Base-by-base conservation (phyloP, 345 rosid species). In the Lagerstroemia speciosa region DNA sequence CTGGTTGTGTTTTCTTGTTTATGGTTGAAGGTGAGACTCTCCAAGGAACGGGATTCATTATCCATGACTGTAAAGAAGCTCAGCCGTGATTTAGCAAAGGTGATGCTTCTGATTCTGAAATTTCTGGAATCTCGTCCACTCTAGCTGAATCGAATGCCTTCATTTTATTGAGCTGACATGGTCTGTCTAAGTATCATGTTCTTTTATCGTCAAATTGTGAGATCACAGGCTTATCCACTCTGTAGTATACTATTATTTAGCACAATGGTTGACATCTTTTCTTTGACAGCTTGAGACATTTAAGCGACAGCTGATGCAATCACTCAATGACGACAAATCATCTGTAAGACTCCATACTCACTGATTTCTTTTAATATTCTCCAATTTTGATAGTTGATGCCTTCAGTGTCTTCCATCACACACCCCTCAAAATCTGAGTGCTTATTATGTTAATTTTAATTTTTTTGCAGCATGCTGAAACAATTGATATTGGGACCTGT, bases 281-380 rank as follows among this genome's bases (percentile, higher is more conserved):
- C 15, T 62, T 76, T 70, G 40, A 61, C 83, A 91, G 99, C 78
- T 94, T 72, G 97, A 94, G 77, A 82, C 90, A 12, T 91, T 93
- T 74, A 93, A 91, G 89, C 82, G 94, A 74, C 98, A 93, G 58
- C 74, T 93, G 81, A 84, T 91, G 98, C 96, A 82, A 75, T 93
- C 98, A 8, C 73, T 91, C 62, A 91, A 67, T 67, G 98, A 91
- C 43, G 97, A 91, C 48, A 84, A 69, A 72, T 80, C 81, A 76
- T 81, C 85, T 30, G 98, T 93, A 84, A 86, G 90, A 77, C 31
- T 58, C 73, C 19, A 0, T 26, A 15, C 7, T 46, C 43, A 36
- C 53, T 46, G 5, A 16, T 7, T 36, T 34, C 10, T 70, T 26
- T 24, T 24, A 38, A n/a, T 14, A 45, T 78, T 58, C 16, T 27